Percentiles rank a stretch among this genome's conserved stretches.
Evolutionary conservation across 306 rosid genomes (phyloP).

Genomic region (Prunus dulcis): DNA sequence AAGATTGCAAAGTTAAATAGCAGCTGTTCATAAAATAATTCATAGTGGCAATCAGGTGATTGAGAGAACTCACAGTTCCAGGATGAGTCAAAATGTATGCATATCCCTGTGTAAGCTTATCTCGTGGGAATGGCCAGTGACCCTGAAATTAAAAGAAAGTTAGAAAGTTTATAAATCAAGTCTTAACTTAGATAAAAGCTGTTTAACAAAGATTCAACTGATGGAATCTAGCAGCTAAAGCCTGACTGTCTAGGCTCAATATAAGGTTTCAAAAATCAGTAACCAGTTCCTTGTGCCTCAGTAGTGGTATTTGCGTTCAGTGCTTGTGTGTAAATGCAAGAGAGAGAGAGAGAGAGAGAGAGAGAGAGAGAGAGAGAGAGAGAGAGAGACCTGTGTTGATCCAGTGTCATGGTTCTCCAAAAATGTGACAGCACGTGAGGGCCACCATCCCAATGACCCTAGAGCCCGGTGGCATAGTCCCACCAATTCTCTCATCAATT

Average conservation of each 20-base stretch:
- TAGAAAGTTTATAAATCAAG: slow-evolving; percentile 2
- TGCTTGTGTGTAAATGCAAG: neutral
- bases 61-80: slow-evolving; percentile 56
- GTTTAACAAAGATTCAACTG: neutral
- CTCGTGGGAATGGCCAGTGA: slow-evolving; percentile 84
- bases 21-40: neutral
- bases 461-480: neutral
- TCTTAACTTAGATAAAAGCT: neutral
- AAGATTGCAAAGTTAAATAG: neutral
- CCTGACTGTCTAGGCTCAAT: neutral
- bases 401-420: slow-evolving; percentile 86
- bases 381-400: slow-evolving; percentile 65
- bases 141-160: slow-evolving; percentile 46
- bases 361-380: neutral
- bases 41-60: slow-evolving; percentile 9
- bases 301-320: neutral
- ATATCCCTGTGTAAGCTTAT: slow-evolving; percentile 76
- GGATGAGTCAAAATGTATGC: slow-evolving; percentile 84
- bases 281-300: neutral
- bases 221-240: neutral
- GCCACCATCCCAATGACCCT: slow-evolving; percentile 61
- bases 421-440: slow-evolving; percentile 85
- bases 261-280: neutral
- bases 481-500: neutral
- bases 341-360: no score